Evolutionary conservation across 2,329 filamentous ascomycete species (phyloP).

Genomic region (Zarea fungicola): DNA sequence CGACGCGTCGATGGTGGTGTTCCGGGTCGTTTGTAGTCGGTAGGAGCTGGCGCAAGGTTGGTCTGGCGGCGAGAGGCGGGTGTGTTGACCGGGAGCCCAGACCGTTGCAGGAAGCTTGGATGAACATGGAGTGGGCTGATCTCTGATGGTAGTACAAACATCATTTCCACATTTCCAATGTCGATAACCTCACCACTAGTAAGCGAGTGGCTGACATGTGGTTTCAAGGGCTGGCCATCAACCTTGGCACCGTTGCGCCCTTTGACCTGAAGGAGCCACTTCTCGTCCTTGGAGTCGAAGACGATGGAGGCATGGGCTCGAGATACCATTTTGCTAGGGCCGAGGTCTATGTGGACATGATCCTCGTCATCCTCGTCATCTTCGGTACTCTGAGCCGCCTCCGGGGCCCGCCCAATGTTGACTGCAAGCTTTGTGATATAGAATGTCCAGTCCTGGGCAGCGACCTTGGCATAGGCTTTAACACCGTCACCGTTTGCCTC

Average conservation of each 20-base stretch:
- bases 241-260: slow-evolving; percentile 88
- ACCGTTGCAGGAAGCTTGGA: slow-evolving; percentile 63
- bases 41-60: slow-evolving; percentile 54
- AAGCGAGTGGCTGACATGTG: slow-evolving; percentile 60
- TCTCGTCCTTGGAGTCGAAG: slow-evolving; percentile 62
- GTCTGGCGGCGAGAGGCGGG: slow-evolving; percentile 34
- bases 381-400: slow-evolving; percentile 37
- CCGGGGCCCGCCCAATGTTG: slow-evolving; percentile 68
- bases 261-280: slow-evolving; percentile 82
- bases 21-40: slow-evolving; percentile 54
- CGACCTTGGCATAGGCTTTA: slow-evolving; percentile 75
- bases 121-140: slow-evolving; percentile 62
- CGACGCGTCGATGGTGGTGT: slow-evolving; percentile 48
- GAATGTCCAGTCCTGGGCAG: slow-evolving; percentile 78
- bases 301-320: slow-evolving; percentile 70
- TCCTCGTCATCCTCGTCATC: slow-evolving; percentile 42
- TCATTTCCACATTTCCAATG: slow-evolving; percentile 92
- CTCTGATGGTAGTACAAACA: slow-evolving; percentile 88
- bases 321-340: slow-evolving; percentile 76
- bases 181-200: slow-evolving; percentile 88
- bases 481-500: slow-evolving; percentile 57
- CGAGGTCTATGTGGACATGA: slow-evolving; percentile 79
- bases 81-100: slow-evolving; percentile 43
- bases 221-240: slow-evolving; percentile 66
- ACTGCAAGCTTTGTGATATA: slow-evolving; percentile 72